Evolutionary conservation across 1,284 basidiomycete genomes (phyloP), one percentile per base, ranked within the genome.

Genomic region (Fomes fomentarius): DNA sequence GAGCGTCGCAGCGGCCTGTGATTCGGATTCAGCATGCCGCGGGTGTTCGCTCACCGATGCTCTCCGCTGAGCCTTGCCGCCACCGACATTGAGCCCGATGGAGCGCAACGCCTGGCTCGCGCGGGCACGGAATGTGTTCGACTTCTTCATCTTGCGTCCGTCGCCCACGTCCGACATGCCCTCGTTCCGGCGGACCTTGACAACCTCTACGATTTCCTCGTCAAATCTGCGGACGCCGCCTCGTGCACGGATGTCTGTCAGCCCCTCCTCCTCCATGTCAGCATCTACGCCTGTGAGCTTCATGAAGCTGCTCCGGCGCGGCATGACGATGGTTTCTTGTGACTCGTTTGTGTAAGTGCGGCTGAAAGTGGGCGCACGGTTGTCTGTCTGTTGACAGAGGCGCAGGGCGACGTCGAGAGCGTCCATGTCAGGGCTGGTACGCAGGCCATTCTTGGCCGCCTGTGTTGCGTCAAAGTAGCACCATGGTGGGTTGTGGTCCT

Each of bases 121-220:
- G 40, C 83, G 79, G 19, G 76, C 75, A 59, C 73, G 81, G 65
- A 87, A 76, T 2, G 83, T 82, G 64, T 73, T 80, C 37, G 80
- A 72, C 49, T 75, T 75, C 66, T 78, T 82, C 30, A 71, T 58
- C 44, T 60, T 53, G 37, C 57, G 49, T 19, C 49, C 58, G 8
- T 65, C 63, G 7, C 52, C 60, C n/a, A 65, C 58, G 46, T 74
- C 69, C 46, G 62, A 57, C 45, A 74, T 63, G 17, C 66, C 73
- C 52, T 76, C 75, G 43, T 67, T 66, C 52, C 83, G 76, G 58
- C 79, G 76, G 50, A 89, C 79, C 68, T 85, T 87, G 54, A 89
- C 73, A 34, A 89, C 82, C 67, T 90, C 87, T 12, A 88, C 72
- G 31, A 89, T 77, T 61, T 87, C 86, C 26, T 54, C 74, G 72